Evolutionary conservation across 352 stramenopile genomes (phyloP), one percentile per base, ranked within the genome.

Genomic region (Globisporangium okanoganense): DNA sequence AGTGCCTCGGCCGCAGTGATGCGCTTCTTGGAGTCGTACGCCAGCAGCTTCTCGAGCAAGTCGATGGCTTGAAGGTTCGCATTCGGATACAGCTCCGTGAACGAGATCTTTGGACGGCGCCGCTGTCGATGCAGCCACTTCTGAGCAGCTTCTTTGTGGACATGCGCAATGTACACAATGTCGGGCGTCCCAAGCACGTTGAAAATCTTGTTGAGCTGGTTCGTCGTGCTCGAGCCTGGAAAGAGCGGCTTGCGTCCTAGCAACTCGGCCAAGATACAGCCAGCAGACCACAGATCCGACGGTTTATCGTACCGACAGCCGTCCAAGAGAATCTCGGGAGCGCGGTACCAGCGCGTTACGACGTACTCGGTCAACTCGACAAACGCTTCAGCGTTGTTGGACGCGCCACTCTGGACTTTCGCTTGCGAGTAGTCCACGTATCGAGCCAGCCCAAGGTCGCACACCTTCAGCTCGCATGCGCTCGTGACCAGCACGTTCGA

Each of bases 181-280:
- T 88, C 87, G 0, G 96, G 95, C 3, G 89, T 94, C 0, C 94
- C 94, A 8, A 98, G 73, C 43, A 98, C 87, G 51, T 90, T 93
- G 61, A 96, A 98, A 50, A 98, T 98, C 65, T 98, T 98, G 71
- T 94, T 90, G 0, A 99, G 83, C 74, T 99, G 92, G 70, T 99
- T 98, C 24, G 94, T 93, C 56, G 99, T 98, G 61, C 78, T 96
- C 20, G 75, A 92, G 24, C 97, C 97, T 0, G 97, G 97, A 69
- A 99, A 99, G 1, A 99, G 72, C 7, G 97, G 96, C 43, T 88
- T 83, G 3, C 98, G 78, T 5, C 84, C 95, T 29, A 98, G 90
- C 18, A 99, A 65, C 67, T 99, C 97, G 1, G 92, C 94, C 48
- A 99, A 85, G 66, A 99, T 98, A 66, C 95, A 98, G 16, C 97